Percentiles rank a stretch among this genome's conserved stretches.
phyloP scores from a whole-genome alignment of 2,329 filamentous ascomycete genomes.

The Sordariomycetes sp. region DNA sequence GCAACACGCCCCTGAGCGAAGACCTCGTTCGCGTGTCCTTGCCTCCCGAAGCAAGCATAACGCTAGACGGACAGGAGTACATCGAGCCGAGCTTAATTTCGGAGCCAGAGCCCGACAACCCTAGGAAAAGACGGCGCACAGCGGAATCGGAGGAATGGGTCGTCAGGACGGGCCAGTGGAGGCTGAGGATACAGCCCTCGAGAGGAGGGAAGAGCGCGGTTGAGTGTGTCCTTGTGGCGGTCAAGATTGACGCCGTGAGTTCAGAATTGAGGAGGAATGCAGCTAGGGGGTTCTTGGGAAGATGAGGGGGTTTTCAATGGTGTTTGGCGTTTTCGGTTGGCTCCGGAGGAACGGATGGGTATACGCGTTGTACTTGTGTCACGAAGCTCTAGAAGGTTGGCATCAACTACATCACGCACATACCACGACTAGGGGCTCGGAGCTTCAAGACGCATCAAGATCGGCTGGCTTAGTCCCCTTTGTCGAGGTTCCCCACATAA shows the following conservation, averaged over 20 bases:
- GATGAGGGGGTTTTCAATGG: neutral
- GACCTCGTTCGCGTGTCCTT: slow-evolving; percentile 59
- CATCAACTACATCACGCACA: too few relatives aligned
- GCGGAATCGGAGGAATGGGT: slow-evolving; percentile 46
- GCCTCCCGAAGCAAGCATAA: slow-evolving; percentile 48
- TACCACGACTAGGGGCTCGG: too few relatives aligned
- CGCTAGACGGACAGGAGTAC: slow-evolving; percentile 46
- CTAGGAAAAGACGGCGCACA: slow-evolving; percentile 35
- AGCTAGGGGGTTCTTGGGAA: slow-evolving; percentile 50
- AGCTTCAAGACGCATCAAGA: too few relatives aligned
- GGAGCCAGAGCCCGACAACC: slow-evolving; percentile 21
- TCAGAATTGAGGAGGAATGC: slow-evolving; percentile 59
- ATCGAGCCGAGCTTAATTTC: slow-evolving; percentile 14
- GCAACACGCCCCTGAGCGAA: slow-evolving; percentile 60
- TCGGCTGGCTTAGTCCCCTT: too few relatives aligned
- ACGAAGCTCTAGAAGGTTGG: too few relatives aligned
- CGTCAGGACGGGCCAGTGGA: slow-evolving; percentile 62
- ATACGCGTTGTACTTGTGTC: too few relatives aligned
- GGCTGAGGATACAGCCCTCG: slow-evolving; percentile 52
- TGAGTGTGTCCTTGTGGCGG: slow-evolving; percentile 65
- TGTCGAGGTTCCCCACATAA: too few relatives aligned
- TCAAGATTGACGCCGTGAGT: slow-evolving; percentile 66
- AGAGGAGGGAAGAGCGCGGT: slow-evolving; percentile 41
- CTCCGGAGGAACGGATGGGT: too few relatives aligned
- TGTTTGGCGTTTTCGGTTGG: too few relatives aligned